These are phyloP conservation scores for Stephania japonica DNA, from an alignment of 164 flowering plant genomes.

Conservation along the genomic window DNA sequence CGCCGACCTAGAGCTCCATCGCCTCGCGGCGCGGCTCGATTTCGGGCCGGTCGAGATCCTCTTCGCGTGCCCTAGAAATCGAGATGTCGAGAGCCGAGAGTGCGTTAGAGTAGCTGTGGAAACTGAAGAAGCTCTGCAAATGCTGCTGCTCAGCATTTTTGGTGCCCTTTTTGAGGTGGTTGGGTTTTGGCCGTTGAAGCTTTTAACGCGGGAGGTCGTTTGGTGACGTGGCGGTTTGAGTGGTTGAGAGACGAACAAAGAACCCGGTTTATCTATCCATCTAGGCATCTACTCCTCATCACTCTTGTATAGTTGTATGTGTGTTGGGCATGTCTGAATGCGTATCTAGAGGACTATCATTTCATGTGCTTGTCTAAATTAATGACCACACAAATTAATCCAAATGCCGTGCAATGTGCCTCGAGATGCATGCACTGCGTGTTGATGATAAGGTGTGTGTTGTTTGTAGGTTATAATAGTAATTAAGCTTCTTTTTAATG, in stretches of 20 bases:
- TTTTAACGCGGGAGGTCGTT: background rate
- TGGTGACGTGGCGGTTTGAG: slow-evolving; percentile 3
- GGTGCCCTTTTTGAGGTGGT: background rate
- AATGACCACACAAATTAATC: no score
- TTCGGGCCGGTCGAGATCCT: slow-evolving; percentile 5
- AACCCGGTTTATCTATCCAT: background rate
- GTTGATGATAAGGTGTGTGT: no score
- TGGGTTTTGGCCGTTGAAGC: background rate
- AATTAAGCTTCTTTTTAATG: no score
- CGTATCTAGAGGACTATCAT: no score
- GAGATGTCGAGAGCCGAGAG: slow-evolving; percentile 7
- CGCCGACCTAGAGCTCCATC: slow-evolving; percentile 32
- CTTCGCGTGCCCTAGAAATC: slow-evolving; percentile 11
- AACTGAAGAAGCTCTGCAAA: slow-evolving; percentile 14
- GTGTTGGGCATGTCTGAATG: no score
- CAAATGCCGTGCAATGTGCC: no score
- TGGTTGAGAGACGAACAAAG: background rate
- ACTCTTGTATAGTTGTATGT: no score
- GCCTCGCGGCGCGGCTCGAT: background rate
- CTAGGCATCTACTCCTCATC: no score
- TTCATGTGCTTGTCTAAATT: no score
- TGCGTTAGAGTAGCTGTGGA: slow-evolving; percentile 1
- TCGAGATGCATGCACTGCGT: no score
- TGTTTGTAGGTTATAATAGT: no score
- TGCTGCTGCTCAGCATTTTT: slow-evolving; percentile 23